Evolutionary conservation across 495 filamentous ascomycete genomes (phyloP).

Genomic region (Podospora anserina): DNA sequence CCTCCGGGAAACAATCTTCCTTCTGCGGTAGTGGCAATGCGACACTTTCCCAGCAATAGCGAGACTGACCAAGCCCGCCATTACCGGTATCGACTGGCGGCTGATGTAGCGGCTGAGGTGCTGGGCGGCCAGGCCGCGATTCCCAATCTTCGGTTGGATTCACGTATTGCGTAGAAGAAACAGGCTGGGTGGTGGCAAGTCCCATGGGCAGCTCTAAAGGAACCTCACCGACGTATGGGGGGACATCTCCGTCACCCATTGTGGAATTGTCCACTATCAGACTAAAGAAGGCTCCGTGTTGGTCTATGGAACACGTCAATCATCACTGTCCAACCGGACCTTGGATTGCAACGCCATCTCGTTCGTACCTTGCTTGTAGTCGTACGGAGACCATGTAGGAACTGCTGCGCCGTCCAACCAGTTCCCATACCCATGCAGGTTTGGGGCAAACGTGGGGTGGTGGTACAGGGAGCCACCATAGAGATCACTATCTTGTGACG

Average conservation of each 20-base stretch:
- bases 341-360: neutral
- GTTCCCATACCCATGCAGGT: neutral
- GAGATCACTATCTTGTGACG: neutral
- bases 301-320: neutral
- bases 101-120: neutral
- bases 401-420: neutral
- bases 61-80: neutral
- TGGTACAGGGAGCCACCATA: neutral
- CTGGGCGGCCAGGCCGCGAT: neutral
- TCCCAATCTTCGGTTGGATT: neutral
- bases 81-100: neutral
- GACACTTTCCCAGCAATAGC: neutral
- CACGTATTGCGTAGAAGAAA: neutral
- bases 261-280: neutral
- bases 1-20: neutral
- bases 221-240: neutral
- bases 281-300: neutral
- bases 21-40: neutral
- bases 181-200: neutral
- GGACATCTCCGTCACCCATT: neutral
- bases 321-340: neutral
- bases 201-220: neutral
- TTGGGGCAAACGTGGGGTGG: neutral
- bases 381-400: neutral
- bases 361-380: neutral